phyloP scores from a whole-genome alignment of 106 monocot genomes.

The Allium sativum region DNA sequence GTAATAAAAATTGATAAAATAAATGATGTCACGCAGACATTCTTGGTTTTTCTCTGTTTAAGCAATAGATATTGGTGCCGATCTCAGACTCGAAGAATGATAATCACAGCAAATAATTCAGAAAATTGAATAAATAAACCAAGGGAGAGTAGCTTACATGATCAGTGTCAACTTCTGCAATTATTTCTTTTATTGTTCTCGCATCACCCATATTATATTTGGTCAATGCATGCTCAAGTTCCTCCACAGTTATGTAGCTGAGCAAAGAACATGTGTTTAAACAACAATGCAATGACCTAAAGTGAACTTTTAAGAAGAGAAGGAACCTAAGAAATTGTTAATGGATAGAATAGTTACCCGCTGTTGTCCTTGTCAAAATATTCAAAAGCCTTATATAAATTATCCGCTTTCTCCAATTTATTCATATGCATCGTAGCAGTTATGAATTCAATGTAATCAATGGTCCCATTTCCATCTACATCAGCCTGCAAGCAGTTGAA shows the following conservation, averaged over 20 bases:
- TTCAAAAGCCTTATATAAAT: slow-evolving; percentile 70
- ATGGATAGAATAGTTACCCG: slow-evolving; percentile 32
- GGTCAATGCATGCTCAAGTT: slow-evolving; percentile 66
- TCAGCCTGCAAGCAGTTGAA: slow-evolving; percentile 34
- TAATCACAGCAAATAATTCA: no score
- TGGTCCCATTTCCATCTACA: slow-evolving; percentile 82
- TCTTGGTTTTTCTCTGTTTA: no score
- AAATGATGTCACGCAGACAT: no score
- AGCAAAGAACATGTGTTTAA: not conserved
- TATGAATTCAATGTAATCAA: slow-evolving; percentile 81
- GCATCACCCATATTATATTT: slow-evolving; percentile 87
- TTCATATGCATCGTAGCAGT: slow-evolving; percentile 90
- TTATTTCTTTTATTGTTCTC: slow-evolving; percentile 66
- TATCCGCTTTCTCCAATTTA: slow-evolving; percentile 67
- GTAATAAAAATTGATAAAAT: no score
- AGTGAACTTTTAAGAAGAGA: not conserved
- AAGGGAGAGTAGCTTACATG: slow-evolving; percentile 28
- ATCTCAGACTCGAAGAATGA: no score
- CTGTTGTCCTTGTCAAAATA: slow-evolving; percentile 76
- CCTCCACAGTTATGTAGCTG: slow-evolving; percentile 74
- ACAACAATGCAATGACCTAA: not conserved
- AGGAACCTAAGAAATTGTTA: not conserved
- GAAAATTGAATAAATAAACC: not conserved
- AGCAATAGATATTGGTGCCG: no score
- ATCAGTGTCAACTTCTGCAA: slow-evolving; percentile 83